Base-by-base conservation (phyloP, 345 rosid species). In the Combretum micranthum region DNA sequence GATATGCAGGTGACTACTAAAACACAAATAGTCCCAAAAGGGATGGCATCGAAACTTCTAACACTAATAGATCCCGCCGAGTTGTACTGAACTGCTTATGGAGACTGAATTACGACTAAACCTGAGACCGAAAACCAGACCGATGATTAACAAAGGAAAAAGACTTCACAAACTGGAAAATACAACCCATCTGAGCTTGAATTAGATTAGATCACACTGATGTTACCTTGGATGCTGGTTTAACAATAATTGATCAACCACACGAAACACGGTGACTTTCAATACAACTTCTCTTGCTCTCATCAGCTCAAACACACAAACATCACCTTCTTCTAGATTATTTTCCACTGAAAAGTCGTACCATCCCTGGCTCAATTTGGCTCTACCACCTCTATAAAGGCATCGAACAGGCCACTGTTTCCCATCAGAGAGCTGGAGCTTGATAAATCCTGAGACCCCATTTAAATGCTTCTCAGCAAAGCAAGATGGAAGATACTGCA, bases 301-400 rank as follows among this genome's bases (percentile, higher is more conserved):
- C 39, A 81, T 61, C 71, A 79, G 64, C 81, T 81, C 84, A 18
- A 81, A 81, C 25, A 84, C 73, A 46, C 86, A 84, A 23, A 76
- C 82, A 55, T 83, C 86, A 7, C 86, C 83, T 72, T 78, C 79
- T 2, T 70, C 75, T 68, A 83, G 64, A 47, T 74, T 76, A 61
- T 83, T 78, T 22, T 69, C 84, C 80, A 65, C 56, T 3, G 64
- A 73, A 61, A 78, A 83, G 57, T 67, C 84, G 10, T 71, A 63
- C 85, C 89, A 80, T 57, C 89, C 89, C 62, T 79, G 73, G 70
- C 76, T 60, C 15, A 80, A 62, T 44, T 73, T 74, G 62, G 74
- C 71, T 32, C 55, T 46, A 7, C 81, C 65, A 9, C 58, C 44
- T 39, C 47, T 60, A 20, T 56, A 65, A 18, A 69, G 53, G 64